A percentile compares a stretch with the other conserved stretches of the same genome.
phyloP scores from a whole-genome alignment of 1,139 yeast species.

The Pichia sp. region DNA sequence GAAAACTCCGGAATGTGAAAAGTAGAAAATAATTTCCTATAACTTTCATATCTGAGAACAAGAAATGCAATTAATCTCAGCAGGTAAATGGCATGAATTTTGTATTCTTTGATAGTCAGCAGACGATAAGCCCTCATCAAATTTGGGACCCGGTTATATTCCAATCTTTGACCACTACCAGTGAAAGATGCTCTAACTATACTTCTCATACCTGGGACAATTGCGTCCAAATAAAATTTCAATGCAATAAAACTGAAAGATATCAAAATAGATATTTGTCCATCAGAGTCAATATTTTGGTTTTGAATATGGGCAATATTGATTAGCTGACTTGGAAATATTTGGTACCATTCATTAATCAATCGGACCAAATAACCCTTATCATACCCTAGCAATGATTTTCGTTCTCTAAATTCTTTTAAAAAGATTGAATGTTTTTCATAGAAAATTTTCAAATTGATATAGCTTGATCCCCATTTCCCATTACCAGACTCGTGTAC shows the following conservation, averaged over 20 bases:
- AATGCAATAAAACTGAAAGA: conserved; percentile 8
- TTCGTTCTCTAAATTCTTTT: neutral
- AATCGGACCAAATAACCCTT: conserved; percentile 7
- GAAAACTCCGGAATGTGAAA: conserved; percentile 5
- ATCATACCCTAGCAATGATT: conserved; percentile 7
- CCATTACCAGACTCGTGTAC: neutral
- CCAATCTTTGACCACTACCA: conserved; percentile 10
- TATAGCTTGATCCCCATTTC: conserved; percentile 3
- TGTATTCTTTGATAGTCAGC: conserved; percentile 1
- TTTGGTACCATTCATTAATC: conserved; percentile 11
- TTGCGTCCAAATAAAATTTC: conserved; percentile 4
- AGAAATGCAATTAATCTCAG: conserved; percentile 9
- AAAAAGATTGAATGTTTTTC: conserved; percentile 5
- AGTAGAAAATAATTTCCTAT: neutral
- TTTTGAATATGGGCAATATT: neutral
- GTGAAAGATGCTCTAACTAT: conserved; percentile 8
- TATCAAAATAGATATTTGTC: conserved; percentile 1
- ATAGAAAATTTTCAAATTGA: conserved; percentile 5
- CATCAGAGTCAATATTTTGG: neutral
- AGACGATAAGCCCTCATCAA: conserved; percentile 2
- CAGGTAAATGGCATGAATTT: conserved; percentile 7
- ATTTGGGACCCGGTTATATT: neutral
- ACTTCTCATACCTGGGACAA: conserved; percentile 6
- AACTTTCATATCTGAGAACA: conserved; percentile 2
- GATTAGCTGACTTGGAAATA: conserved; percentile 9